Evolutionary conservation across 2,329 filamentous ascomycete species (phyloP).

Genomic region (Hypoxylon sp.): DNA sequence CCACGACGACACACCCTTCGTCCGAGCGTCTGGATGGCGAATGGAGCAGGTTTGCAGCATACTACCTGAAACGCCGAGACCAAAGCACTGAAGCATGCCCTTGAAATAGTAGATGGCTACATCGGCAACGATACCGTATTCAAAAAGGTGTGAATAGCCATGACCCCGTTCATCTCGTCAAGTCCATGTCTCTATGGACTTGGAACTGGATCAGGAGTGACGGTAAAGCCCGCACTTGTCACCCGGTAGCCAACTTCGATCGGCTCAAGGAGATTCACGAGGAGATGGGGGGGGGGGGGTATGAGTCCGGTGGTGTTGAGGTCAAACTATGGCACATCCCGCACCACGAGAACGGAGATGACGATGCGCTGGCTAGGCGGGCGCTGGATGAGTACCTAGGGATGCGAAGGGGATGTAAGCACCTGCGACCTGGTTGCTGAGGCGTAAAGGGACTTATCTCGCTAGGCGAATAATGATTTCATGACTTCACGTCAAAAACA

Average conservation of each 20-base stretch:
- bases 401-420: no score
- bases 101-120: neutral
- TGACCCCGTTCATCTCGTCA: neutral
- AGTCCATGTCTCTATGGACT: neutral
- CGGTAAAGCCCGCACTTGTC: neutral
- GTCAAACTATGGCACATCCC: neutral
- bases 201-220: neutral
- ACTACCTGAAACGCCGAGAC: conserved; percentile 37
- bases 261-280: neutral
- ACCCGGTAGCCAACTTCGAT: neutral
- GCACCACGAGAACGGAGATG: neutral
- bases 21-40: conserved; percentile 40
- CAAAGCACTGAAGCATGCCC: conserved; percentile 17
- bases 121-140: neutral
- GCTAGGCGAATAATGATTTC: no score
- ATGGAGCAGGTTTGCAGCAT: conserved; percentile 38
- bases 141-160: neutral
- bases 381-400: neutral
- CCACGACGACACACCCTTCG: conserved; percentile 36
- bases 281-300: neutral
- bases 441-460: no score
- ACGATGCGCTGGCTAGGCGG: neutral
- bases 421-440: no score
- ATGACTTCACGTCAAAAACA: no score
- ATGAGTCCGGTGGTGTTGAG: neutral